Conservation (phyloP, 345 rosid species). For the Eucalyptus sp. region DNA sequence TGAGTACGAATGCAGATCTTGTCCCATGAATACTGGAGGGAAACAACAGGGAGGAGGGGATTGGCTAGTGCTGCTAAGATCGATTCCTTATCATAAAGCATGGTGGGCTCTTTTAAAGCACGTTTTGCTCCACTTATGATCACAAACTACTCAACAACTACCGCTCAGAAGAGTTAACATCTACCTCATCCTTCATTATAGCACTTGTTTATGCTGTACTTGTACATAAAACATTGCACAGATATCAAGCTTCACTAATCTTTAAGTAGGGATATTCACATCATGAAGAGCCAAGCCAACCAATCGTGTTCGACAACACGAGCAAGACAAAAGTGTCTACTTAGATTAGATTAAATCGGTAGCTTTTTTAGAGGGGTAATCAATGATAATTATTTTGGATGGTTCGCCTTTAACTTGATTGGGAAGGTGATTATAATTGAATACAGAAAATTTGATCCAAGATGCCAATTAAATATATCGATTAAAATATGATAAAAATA, state of each 20-base stretch:
- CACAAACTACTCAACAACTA: neutral
- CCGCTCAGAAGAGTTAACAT: neutral
- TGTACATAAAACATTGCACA: neutral
- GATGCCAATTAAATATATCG: neutral
- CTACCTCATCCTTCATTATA: neutral
- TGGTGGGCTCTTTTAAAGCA: neutral
- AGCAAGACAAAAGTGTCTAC: neutral
- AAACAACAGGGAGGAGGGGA: neutral
- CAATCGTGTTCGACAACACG: neutral
- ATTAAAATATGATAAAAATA: neutral
- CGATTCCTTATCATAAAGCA: neutral
- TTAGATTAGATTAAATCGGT: neutral
- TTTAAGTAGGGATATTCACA: neutral
- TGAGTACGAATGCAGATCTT: neutral
- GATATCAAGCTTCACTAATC: neutral
- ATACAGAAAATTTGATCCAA: neutral
- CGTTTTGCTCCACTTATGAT: neutral
- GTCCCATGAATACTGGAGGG: neutral
- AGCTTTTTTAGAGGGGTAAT: neutral
- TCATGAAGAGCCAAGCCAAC: neutral
- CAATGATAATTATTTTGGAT: neutral
- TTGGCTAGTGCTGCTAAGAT: neutral
- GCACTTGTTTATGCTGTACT: neutral
- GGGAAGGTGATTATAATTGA: neutral
- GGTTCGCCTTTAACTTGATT: neutral